phyloP scores from a whole-genome alignment of 495 filamentous ascomycete species.

The Hyaloscypha finlandica region DNA sequence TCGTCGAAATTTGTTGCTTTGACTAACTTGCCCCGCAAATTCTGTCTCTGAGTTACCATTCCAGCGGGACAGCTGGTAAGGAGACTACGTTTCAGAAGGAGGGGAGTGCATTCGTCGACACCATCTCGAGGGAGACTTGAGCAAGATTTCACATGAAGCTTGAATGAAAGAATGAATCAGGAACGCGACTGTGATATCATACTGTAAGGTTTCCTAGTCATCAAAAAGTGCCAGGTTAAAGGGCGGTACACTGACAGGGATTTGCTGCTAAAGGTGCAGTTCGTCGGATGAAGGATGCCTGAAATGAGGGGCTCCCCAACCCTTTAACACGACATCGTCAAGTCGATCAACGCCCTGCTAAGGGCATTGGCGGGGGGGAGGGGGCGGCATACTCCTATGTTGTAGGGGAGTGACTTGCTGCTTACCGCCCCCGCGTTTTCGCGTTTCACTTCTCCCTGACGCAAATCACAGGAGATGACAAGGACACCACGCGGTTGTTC shows the following conservation, averaged over 20 bases:
- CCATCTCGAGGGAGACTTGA: slow-evolving; percentile 37
- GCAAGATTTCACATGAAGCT: slow-evolving; percentile 20
- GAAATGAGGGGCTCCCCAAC: slow-evolving; percentile 21
- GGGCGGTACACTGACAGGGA: background rate
- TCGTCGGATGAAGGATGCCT: slow-evolving; percentile 22
- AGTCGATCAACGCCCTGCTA: slow-evolving; percentile 8
- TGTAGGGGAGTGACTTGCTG: background rate
- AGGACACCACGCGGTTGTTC: slow-evolving; percentile 25
- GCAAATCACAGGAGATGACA: slow-evolving; percentile 10
- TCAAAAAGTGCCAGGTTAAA: slow-evolving; percentile 9
- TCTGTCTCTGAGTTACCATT: slow-evolving; percentile 41
- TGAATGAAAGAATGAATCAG: slow-evolving; percentile 10
- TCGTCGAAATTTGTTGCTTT: slow-evolving; percentile 46
- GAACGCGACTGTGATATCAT: slow-evolving; percentile 18
- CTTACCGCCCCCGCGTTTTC: slow-evolving; percentile 23
- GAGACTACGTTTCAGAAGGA: slow-evolving; percentile 42
- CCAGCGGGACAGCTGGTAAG: slow-evolving; percentile 42
- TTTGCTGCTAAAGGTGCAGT: slow-evolving; percentile 26
- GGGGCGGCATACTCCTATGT: no score
- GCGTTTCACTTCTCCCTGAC: slow-evolving; percentile 21
- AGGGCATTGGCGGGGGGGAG: no score
- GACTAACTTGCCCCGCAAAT: slow-evolving; percentile 39
- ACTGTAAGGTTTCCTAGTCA: slow-evolving; percentile 20
- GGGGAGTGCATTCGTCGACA: slow-evolving; percentile 45
- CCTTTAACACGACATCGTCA: slow-evolving; percentile 18